Evolutionary conservation across 139 green algal species (phyloP).

Genomic region (Chlorella sp.): DNA sequence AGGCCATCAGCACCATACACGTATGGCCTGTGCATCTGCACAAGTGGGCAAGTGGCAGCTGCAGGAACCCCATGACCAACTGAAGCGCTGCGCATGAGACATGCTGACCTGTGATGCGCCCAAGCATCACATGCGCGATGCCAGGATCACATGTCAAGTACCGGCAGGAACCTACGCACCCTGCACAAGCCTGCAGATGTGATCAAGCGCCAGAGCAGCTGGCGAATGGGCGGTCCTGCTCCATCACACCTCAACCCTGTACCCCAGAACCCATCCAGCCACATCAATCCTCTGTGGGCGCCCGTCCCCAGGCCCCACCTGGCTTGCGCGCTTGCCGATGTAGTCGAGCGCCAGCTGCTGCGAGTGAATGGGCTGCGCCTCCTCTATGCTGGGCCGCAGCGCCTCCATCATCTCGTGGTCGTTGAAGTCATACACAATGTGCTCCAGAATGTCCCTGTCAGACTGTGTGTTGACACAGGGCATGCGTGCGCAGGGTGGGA

Average conservation of each 20-base stretch:
- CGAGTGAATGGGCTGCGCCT: conserved; percentile 87
- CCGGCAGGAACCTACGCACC: neutral
- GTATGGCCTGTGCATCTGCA: neutral
- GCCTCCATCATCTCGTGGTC: conserved; percentile 92
- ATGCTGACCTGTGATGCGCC: neutral
- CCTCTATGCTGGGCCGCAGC: conserved; percentile 90
- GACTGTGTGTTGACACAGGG: conserved; percentile 32
- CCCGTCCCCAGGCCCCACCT: conserved; percentile 57
- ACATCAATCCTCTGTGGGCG: too few species aligned
- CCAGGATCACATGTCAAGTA: neutral
- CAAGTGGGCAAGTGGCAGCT: neutral
- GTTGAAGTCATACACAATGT: conserved; percentile 83
- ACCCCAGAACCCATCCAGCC: neutral
- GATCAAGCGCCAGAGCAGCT: neutral
- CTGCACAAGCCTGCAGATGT: neutral
- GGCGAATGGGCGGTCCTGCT: neutral
- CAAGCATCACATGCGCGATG: too few species aligned
- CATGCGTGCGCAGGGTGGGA: too few species aligned
- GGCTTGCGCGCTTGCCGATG: conserved; percentile 63
- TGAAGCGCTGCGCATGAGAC: neutral
- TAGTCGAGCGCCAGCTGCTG: conserved; percentile 92
- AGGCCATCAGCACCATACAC: neutral
- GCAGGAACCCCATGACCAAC: neutral
- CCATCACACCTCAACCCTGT: neutral
- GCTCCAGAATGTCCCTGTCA: conserved; percentile 83